Evolutionary conservation across 768 basidiomycete genomes (phyloP), one percentile per base, ranked within the genome.

Genomic region (Hygrophorus russula): DNA sequence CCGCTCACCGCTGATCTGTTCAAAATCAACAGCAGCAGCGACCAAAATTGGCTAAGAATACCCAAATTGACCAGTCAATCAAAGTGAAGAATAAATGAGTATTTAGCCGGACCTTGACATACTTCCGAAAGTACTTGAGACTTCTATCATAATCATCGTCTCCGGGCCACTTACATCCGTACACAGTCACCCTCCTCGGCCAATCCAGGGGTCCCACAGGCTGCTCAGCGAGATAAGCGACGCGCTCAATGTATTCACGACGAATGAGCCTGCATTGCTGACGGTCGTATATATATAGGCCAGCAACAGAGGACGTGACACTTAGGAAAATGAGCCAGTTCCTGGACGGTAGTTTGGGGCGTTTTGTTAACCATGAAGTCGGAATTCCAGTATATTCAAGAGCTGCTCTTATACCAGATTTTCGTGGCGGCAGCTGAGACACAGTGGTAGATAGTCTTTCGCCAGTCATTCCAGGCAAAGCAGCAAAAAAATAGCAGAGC

Each of bases 241-340:
- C 94, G 42, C 75, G 78, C 52, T 81, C 80, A 18, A 86, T 62
- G 57, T 94, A 97, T 40, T 77, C 71, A 54, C 81, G 68, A 39
- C 81, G 80, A 47, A 98, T 83, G 37, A 66, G 57, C 51, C 76
- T 80, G 63, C 89, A 92, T 64, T 91, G 70, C 47, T 68, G 64
- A 24, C 93, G 76, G 71, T 99, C 96, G 61, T 96, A 92, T 42
- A 77, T 66, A 65, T 90, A 96, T 43, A 75, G 70, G 17, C 82
- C 84, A 2, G 80, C 55, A 27, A 84, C 52, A 5, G 82, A 72
- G 11, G 80, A 78, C 3, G 88, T 81, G 52, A 90, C 62, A 20
- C 79, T 70, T 45, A 91, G 71, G 66, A 98, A 97, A 55, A 94
- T 91, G 51, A 89, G 76, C 91, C 90, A 93, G 54, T 96, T 96